A percentile compares a stretch with the other conserved stretches of the same genome.
These are phyloP conservation scores for Linum trigynum DNA, from an alignment of 345 rosid genomes.

Conservation along the genomic window DNA sequence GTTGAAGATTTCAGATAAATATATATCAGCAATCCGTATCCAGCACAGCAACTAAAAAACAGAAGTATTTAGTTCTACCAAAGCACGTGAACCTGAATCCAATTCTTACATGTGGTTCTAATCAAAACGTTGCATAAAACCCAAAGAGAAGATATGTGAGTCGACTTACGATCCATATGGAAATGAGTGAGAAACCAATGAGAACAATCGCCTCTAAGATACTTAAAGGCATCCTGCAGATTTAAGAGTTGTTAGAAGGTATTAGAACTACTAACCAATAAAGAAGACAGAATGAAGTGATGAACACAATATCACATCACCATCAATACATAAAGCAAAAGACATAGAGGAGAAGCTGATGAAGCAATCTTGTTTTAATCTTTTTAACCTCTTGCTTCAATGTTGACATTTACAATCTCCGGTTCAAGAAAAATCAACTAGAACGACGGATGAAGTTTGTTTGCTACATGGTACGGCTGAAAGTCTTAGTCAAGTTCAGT, in stretches of 20 bases:
- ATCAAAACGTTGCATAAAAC: background rate
- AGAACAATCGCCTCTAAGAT: conserved; percentile 76
- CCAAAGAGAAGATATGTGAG: conserved; percentile 4
- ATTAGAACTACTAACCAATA: background rate
- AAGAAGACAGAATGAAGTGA: conserved; percentile 3
- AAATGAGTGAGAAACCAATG: conserved; percentile 99
- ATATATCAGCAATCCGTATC: too few relatives aligned
- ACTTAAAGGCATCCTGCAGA: conserved; percentile 91
- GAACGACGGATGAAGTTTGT: background rate
- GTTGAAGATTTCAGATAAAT: too few relatives aligned
- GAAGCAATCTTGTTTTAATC: background rate
- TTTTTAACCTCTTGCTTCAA: too few relatives aligned
- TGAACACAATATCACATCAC: conserved; percentile 7
- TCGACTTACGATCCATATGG: conserved; percentile 89
- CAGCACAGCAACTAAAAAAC: too few relatives aligned
- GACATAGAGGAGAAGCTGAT: background rate
- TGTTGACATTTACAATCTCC: background rate
- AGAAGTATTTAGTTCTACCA: background rate
- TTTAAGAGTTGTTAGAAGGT: conserved; percentile 3
- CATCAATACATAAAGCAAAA: background rate
- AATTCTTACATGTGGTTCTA: background rate
- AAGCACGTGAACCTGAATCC: background rate
- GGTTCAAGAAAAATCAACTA: background rate
- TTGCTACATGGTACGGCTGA: background rate
- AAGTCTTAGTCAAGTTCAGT: background rate